Percentiles rank a stretch among this genome's conserved stretches.
These are phyloP conservation scores for Oldenlandia corymbosa DNA, from an alignment of 257 asterid species.

Conservation along the genomic window DNA sequence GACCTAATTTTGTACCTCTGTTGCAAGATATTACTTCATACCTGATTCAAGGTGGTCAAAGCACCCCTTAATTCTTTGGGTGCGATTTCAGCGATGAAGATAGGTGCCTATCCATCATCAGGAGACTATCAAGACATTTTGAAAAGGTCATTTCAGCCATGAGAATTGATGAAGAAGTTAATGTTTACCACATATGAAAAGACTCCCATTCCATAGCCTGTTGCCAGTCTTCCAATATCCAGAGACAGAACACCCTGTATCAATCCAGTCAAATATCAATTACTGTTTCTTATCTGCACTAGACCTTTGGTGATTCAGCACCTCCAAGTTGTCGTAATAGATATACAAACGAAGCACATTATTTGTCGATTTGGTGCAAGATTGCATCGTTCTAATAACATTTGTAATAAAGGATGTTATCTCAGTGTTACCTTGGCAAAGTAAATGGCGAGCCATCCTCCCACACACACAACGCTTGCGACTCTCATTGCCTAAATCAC, in stretches of 20 bases:
- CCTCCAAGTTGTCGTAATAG: background rate
- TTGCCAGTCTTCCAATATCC: slow-evolving; percentile 80
- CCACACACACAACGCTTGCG: slow-evolving; percentile 66
- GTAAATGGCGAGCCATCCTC: slow-evolving; percentile 85
- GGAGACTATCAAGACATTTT: slow-evolving; percentile 6
- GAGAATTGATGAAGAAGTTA: no score
- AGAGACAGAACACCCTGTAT: slow-evolving; percentile 46
- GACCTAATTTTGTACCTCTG: no score
- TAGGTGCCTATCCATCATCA: slow-evolving; percentile 53
- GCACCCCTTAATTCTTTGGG: slow-evolving; percentile 87
- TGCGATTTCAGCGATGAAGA: slow-evolving; percentile 85
- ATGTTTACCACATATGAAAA: slow-evolving; percentile 72
- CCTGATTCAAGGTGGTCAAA: slow-evolving; percentile 84
- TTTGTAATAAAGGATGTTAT: no score
- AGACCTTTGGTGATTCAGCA: background rate
- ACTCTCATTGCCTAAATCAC: slow-evolving; percentile 78
- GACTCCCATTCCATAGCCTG: slow-evolving; percentile 97
- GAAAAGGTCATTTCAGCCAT: background rate
- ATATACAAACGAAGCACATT: no score
- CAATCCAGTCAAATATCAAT: slow-evolving; percentile 17
- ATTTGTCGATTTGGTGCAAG: no score
- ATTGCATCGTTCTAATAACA: no score
- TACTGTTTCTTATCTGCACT: background rate
- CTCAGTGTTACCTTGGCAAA: slow-evolving; percentile 63
- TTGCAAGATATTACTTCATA: slow-evolving; percentile 11